Evolutionary conservation across 2,329 filamentous ascomycete genomes (phyloP).

Genomic region (Colletotrichum eleusines): DNA sequence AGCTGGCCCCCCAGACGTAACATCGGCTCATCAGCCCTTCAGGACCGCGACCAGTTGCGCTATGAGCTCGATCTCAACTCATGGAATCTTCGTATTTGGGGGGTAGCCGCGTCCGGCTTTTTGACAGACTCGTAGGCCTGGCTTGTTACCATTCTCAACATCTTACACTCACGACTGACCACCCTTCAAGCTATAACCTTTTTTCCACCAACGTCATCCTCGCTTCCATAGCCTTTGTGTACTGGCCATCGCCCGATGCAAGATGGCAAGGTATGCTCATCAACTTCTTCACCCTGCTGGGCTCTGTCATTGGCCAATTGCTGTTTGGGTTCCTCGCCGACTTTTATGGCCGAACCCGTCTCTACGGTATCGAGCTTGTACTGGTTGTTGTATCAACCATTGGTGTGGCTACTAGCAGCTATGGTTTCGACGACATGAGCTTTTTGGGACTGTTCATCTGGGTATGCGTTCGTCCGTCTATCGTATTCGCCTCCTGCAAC

Average conservation of each 20-base stretch:
- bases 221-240: constrained; percentile 65
- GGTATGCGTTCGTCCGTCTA: constrained; percentile 47
- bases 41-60: constrained; percentile 65
- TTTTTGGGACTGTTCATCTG: constrained; percentile 64
- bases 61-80: constrained; percentile 67
- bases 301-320: constrained; percentile 65
- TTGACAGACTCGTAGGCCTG: constrained; percentile 63
- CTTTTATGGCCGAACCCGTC: constrained; percentile 64
- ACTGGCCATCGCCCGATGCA: constrained; percentile 59
- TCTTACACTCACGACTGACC: background rate
- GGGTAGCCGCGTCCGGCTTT: constrained; percentile 66
- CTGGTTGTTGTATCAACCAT: constrained; percentile 70
- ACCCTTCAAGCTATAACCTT: constrained; percentile 61
- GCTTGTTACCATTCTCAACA: background rate
- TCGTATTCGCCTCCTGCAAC: background rate
- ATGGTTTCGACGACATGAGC: constrained; percentile 62
- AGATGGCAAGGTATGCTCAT: constrained; percentile 61
- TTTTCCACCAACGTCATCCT: constrained; percentile 68
- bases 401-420: constrained; percentile 65
- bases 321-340: constrained; percentile 67
- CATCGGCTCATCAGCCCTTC: constrained; percentile 10
- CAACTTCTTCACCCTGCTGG: constrained; percentile 65
- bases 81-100: constrained; percentile 67
- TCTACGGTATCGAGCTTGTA: constrained; percentile 68
- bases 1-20: background rate